Percentiles rank a stretch among this genome's conserved stretches.
Conservation (phyloP, 148 eudicot genomes). For the Drosera capensis region DNA sequence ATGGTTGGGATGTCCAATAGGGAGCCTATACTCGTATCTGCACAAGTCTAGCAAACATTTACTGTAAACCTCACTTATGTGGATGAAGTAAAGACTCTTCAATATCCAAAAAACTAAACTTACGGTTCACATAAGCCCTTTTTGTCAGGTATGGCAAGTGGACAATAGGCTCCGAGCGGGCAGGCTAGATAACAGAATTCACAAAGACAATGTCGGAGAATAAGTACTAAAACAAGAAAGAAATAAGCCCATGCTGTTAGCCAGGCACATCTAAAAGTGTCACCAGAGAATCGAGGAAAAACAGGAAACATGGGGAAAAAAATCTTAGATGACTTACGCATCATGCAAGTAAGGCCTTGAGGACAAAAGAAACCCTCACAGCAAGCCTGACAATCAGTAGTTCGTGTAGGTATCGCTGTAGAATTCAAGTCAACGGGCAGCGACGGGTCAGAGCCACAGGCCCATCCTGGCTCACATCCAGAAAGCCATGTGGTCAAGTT, state of each 20-base stretch:
- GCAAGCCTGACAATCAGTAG: slow-evolving; percentile 16
- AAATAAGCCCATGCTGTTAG: too few relatives aligned
- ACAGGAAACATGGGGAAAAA: neutral
- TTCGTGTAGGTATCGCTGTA: slow-evolving; percentile 18
- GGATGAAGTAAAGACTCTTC: neutral
- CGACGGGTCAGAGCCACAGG: slow-evolving; percentile 13
- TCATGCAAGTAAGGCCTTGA: slow-evolving; percentile 37
- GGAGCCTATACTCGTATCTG: slow-evolving; percentile 69
- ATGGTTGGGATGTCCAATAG: slow-evolving; percentile 43
- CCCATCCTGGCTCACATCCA: slow-evolving; percentile 46
- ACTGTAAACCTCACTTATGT: neutral
- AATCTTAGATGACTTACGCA: slow-evolving; percentile 21
- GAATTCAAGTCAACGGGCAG: slow-evolving; percentile 3
- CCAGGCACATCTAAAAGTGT: neutral
- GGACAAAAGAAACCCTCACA: slow-evolving; percentile 43
- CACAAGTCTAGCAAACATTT: slow-evolving; percentile 8
- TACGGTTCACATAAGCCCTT: slow-evolving; percentile 83
- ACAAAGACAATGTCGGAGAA: neutral
- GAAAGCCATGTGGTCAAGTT: slow-evolving; percentile 19
- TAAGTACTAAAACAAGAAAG: too few relatives aligned
- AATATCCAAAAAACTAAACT: slow-evolving; percentile 15
- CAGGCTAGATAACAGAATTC: slow-evolving; percentile 45
- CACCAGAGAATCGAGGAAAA: neutral
- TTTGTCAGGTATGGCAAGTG: slow-evolving; percentile 39
- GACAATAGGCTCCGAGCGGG: slow-evolving; percentile 89